A percentile compares a stretch with the other conserved stretches of the same genome.
Evolutionary conservation across 2,329 filamentous ascomycete species (phyloP).

Genomic region (Cercospora nicotianae): DNA sequence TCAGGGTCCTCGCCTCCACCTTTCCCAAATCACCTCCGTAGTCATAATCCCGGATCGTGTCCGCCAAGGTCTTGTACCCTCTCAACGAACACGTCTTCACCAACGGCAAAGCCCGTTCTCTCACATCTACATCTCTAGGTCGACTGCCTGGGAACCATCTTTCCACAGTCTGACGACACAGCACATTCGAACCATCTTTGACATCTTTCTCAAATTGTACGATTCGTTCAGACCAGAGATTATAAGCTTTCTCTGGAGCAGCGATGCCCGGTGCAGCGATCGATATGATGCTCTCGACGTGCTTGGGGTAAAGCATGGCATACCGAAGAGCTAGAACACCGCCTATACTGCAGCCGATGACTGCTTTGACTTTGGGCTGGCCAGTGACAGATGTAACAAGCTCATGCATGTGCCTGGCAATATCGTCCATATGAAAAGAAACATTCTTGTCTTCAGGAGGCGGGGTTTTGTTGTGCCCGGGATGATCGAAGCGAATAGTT

Average conservation of each 20-base stretch:
- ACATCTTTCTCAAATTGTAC: slow-evolving; percentile 27
- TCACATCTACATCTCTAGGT: slow-evolving; percentile 22
- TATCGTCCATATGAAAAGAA: slow-evolving; percentile 29
- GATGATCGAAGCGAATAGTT: slow-evolving; percentile 35
- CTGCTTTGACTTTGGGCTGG: slow-evolving; percentile 23
- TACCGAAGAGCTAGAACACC: slow-evolving; percentile 34
- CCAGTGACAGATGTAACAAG: slow-evolving; percentile 24
- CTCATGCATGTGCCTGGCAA: slow-evolving; percentile 31
- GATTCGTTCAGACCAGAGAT: slow-evolving; percentile 32
- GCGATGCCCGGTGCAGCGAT: slow-evolving; percentile 33
- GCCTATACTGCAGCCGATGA: slow-evolving; percentile 36
- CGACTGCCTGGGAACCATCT: slow-evolving; percentile 32
- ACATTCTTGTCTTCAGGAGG: slow-evolving; percentile 17
- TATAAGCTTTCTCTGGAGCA: slow-evolving; percentile 21
- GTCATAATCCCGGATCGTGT: slow-evolving; percentile 34
- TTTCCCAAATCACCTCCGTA: slow-evolving; percentile 24
- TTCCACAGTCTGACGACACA: slow-evolving; percentile 29
- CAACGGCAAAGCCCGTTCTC: slow-evolving; percentile 26
- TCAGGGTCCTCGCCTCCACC: slow-evolving; percentile 23
- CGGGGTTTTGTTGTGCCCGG: slow-evolving; percentile 32
- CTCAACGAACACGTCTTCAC: slow-evolving; percentile 28
- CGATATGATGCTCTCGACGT: slow-evolving; percentile 28
- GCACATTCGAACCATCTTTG: slow-evolving; percentile 15
- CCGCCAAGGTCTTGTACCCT: slow-evolving; percentile 33
- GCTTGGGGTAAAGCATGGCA: slow-evolving; percentile 30